A percentile compares a stretch with the other conserved stretches of the same genome.
These are phyloP conservation scores for Arachnomyces sp. DNA, from an alignment of 2,329 filamentous ascomycete species.

Conservation along the genomic window DNA sequence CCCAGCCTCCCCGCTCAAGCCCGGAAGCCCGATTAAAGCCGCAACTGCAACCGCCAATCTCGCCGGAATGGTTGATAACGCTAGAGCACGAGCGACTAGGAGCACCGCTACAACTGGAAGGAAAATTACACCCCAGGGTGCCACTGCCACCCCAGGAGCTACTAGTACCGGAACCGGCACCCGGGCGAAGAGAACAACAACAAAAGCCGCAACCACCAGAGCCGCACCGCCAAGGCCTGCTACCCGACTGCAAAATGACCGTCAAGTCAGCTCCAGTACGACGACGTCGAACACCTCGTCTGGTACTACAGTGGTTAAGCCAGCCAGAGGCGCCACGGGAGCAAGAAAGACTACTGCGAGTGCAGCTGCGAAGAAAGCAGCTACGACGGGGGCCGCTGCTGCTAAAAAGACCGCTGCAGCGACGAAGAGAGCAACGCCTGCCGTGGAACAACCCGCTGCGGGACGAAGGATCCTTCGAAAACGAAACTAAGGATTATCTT, in stretches of 20 bases:
- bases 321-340: conserved; percentile 21
- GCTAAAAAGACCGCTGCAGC: conserved; percentile 28
- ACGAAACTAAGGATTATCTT: conserved; percentile 21
- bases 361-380: conserved; percentile 25
- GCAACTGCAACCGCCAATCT: conserved; percentile 18
- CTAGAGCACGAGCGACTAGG: conserved; percentile 19
- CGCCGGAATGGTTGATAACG: conserved; percentile 13
- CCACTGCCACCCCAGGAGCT: conserved; percentile 4
- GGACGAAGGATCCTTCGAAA: conserved; percentile 36
- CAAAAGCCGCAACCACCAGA: conserved; percentile 22
- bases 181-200: conserved; percentile 19
- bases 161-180: no score
- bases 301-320: conserved; percentile 31
- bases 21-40: conserved; percentile 33
- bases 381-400: conserved; percentile 24
- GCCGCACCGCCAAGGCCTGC: conserved; percentile 28
- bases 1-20: conserved; percentile 57
- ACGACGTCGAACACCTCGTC: conserved; percentile 31
- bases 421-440: conserved; percentile 26
- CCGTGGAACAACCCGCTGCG: conserved; percentile 24
- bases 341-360: conserved; percentile 24
- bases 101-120: conserved; percentile 18
- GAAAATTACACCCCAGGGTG: conserved; percentile 17
- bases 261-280: conserved; percentile 27
- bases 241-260: conserved; percentile 31